These are phyloP conservation scores for Cladorrhinum sp. DNA, from an alignment of 2,329 filamentous ascomycete species.

Conservation along the genomic window DNA sequence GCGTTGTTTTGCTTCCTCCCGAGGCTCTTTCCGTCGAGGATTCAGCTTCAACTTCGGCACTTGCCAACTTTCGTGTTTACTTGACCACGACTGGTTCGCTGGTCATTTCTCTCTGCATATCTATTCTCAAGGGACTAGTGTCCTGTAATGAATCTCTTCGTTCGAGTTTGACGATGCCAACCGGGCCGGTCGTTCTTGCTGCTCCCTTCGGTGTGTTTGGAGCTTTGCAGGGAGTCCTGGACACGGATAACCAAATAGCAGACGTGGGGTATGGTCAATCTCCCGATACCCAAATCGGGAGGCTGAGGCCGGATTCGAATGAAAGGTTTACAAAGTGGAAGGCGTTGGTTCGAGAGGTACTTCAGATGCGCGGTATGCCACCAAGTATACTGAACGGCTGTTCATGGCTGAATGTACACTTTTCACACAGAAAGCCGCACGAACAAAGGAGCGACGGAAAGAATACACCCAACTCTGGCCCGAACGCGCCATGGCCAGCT, in stretches of 20 bases:
- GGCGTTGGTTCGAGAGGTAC: conserved; percentile 47
- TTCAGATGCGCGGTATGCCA: conserved; percentile 50
- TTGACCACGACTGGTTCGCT: conserved; percentile 56
- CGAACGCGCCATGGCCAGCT: conserved; percentile 53
- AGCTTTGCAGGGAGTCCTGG: conserved; percentile 38
- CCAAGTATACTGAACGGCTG: conserved; percentile 42
- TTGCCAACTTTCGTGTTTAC: conserved; percentile 52
- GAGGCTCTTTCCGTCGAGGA: conserved; percentile 31
- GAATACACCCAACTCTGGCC: conserved; percentile 36
- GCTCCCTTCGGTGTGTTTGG: conserved; percentile 54
- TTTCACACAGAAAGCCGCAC: conserved; percentile 43
- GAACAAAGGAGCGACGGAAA: conserved; percentile 44
- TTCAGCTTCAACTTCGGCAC: conserved; percentile 35
- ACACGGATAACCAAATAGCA: conserved; percentile 34
- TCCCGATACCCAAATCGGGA: conserved; percentile 50
- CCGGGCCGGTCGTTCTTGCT: conserved; percentile 48
- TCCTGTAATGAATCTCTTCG: conserved; percentile 44
- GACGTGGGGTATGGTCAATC: conserved; percentile 46
- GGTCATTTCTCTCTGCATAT: conserved; percentile 48
- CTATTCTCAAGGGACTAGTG: conserved; percentile 46
- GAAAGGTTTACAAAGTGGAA: conserved; percentile 47
- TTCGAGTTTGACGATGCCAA: conserved; percentile 36
- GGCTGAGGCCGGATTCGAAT: conserved; percentile 40
- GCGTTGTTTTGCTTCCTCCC: conserved; percentile 48
- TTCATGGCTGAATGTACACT: conserved; percentile 51